Evolutionary conservation across 768 basidiomycete species (phyloP), one percentile per base, ranked within the genome.

Genomic region (Mrakia blollopis): DNA sequence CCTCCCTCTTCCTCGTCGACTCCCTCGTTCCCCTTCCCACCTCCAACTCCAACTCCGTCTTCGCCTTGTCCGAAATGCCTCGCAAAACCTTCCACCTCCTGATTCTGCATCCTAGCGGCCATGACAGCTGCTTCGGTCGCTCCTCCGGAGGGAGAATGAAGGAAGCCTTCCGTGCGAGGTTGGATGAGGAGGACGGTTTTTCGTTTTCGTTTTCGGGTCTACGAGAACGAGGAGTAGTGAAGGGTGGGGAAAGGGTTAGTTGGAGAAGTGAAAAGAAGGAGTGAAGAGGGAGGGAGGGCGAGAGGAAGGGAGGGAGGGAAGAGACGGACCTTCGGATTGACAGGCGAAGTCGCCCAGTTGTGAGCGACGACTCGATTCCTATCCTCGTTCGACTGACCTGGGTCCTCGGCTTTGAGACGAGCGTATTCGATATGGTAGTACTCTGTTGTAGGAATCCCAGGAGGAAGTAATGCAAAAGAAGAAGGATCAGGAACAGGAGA

Each of bases 401-500:
- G 65, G 21, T 68, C 18, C 25, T 39, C 65, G 1, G 9, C 18
- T 23, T 68, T 68, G 65, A 68, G 65, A 41, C 65, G 65, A 41
- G 65, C 65, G 37, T 68, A 68, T 39, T 68, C 65, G 39, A 68
- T 68, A 25, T 68, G 65, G 37, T 68, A 68, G 65, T 68, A 68
- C 25, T 68, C 65, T 68, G 35, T 18, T 30, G n/a, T n/a, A 62
- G 10, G 13, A 5, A n/a, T 14, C 30, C 61, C 6, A 62, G 7
- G 61, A 2, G n/a, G 7, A 28, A 2, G 1, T 3, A 62, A 21
- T 16, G 16, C 6, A 41, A 50, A 21, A 50, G 11, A 3, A 9
- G 28, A 11, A n/a, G 18, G 61, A 35, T 62, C n/a, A 35, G 61
- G 61, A 61, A 14, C 60, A n/a, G n/a, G 60, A 61, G 25, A 16